Percentiles rank a stretch among this genome's conserved stretches.
Evolutionary conservation across 306 rosid species (phyloP).

Genomic region (Vicia faba): DNA sequence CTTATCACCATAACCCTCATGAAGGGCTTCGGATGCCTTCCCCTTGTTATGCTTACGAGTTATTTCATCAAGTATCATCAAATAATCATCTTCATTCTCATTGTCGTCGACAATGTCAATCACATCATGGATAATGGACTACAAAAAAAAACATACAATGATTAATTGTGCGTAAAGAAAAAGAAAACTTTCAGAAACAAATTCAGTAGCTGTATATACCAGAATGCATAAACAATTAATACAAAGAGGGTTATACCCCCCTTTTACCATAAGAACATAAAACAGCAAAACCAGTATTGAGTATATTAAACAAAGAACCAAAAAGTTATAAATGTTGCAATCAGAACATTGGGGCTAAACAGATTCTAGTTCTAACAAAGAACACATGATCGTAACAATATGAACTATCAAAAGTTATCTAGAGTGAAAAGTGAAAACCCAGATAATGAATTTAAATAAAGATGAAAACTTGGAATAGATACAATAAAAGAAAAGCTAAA

Average conservation of each 20-base stretch:
- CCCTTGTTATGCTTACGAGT: conserved; percentile 53
- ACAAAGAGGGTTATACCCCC: not conserved
- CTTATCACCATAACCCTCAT: conserved; percentile 9
- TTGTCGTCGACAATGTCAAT: conserved; percentile 55
- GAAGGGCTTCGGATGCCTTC: conserved; percentile 48
- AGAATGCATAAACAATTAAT: too few species aligned
- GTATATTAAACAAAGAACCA: too few species aligned
- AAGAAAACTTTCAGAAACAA: not conserved
- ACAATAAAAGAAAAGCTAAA: too few species aligned
- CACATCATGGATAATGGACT: conserved; percentile 57
- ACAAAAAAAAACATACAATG: conserved; percentile 26
- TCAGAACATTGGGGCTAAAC: not conserved
- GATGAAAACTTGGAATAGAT: too few species aligned
- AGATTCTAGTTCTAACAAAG: not conserved
- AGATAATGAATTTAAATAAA: too few species aligned
- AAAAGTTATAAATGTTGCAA: not conserved
- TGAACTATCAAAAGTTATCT: too few species aligned
- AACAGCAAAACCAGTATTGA: not conserved
- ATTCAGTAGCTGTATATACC: not conserved
- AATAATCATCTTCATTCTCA: conserved; percentile 29
- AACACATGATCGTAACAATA: not conserved
- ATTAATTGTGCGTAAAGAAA: conserved; percentile 5
- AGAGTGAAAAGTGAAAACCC: too few species aligned
- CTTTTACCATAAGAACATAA: not conserved
- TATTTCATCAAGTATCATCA: conserved; percentile 51